Evolutionary conservation across 371 early-diverging fungal species (phyloP).

Genomic region (Batkoa obscura): DNA sequence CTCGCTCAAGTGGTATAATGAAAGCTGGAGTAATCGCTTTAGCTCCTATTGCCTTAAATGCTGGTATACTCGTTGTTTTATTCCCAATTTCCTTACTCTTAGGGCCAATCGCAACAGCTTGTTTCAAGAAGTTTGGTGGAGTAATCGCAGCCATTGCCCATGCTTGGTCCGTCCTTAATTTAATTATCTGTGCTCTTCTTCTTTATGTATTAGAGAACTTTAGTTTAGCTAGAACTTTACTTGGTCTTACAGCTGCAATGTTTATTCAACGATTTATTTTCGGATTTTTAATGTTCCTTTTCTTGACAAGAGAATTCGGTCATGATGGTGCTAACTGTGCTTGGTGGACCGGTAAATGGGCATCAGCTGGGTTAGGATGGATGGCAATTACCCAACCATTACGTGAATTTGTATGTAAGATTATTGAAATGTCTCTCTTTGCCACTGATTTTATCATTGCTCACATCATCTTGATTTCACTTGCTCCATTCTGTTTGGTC

Average conservation of each 20-base stretch:
- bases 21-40: conserved; percentile 26
- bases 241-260: conserved; percentile 31
- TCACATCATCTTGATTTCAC: conserved; percentile 48
- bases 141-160: conserved; percentile 49
- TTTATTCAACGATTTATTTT: conserved; percentile 49
- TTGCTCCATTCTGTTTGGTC: conserved; percentile 45
- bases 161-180: conserved; percentile 34
- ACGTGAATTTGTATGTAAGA: conserved; percentile 67
- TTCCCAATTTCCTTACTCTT: conserved; percentile 48
- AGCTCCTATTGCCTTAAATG: conserved; percentile 52
- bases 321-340: conserved; percentile 64
- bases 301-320: conserved; percentile 62
- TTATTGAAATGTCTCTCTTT: conserved; percentile 73
- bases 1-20: background rate
- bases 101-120: conserved; percentile 37
- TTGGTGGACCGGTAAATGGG: conserved; percentile 86
- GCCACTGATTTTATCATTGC: conserved; percentile 57
- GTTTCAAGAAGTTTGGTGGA: conserved; percentile 45
- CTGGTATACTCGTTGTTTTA: conserved; percentile 37
- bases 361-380: conserved; percentile 53
- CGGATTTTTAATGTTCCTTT: conserved; percentile 38
- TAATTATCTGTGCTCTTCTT: conserved; percentile 35
- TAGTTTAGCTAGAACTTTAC: conserved; percentile 30
- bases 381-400: conserved; percentile 45
- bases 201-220: conserved; percentile 49